phyloP scores from a whole-genome alignment of 2,329 filamentous ascomycete genomes.

The Scedosporium dehoogii region DNA sequence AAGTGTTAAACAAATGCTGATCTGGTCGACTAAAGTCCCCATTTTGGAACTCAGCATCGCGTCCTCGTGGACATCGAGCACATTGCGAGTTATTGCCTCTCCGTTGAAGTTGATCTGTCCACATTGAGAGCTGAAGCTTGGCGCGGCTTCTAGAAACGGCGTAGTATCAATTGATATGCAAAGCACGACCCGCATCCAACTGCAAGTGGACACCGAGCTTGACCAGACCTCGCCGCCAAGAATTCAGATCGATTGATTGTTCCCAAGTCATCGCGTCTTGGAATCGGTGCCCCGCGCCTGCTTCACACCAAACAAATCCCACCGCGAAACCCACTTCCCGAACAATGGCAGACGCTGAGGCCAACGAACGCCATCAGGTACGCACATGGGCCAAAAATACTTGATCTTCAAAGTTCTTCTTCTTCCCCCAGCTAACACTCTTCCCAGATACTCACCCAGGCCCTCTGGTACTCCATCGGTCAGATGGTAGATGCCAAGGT shows the following conservation, averaged over 20 bases:
- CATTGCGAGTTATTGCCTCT: too few relatives aligned
- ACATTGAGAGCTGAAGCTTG: too few relatives aligned
- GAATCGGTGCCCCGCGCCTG: background rate
- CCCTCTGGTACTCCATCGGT: slow-evolving; percentile 74
- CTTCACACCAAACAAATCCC: background rate
- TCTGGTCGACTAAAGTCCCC: too few relatives aligned
- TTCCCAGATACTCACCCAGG: slow-evolving; percentile 65
- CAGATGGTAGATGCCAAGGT: slow-evolving; percentile 69
- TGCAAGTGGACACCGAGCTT: background rate
- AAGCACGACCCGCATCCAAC: background rate
- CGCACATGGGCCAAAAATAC: background rate
- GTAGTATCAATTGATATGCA: background rate
- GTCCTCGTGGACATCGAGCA: too few relatives aligned
- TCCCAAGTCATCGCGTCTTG: background rate
- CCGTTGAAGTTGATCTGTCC: too few relatives aligned
- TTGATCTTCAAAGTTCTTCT: too few relatives aligned
- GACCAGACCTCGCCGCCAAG: background rate
- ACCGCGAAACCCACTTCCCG: background rate
- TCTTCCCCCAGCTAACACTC: background rate
- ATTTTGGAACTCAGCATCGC: too few relatives aligned
- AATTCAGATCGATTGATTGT: background rate
- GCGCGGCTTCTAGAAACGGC: background rate
- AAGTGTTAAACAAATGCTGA: too few relatives aligned
- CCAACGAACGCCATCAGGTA: slow-evolving; percentile 8
- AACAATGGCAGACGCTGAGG: slow-evolving; percentile 9